Conservation (phyloP, 257 asterid species). For the Forsythia viridissima region DNA sequence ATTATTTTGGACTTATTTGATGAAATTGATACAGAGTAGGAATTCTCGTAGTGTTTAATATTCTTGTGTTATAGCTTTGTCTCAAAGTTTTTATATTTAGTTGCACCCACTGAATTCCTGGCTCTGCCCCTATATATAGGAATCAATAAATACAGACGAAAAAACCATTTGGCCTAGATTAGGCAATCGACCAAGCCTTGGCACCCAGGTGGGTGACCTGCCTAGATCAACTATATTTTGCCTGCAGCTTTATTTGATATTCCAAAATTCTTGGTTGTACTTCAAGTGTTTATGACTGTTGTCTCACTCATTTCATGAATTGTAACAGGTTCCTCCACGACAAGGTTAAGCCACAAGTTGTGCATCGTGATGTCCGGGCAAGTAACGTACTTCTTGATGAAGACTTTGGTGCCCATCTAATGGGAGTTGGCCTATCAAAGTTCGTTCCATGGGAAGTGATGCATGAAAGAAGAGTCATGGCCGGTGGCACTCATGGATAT, state of each 20-base stretch:
- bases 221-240: not conserved
- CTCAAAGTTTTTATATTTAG: no score
- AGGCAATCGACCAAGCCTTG: not conserved
- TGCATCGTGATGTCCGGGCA: slow-evolving; percentile 92
- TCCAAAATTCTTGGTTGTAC: not conserved
- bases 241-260: not conserved
- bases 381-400: slow-evolving; percentile 93
- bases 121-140: not conserved
- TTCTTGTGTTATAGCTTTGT: not conserved
- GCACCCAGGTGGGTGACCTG: not conserved
- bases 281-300: not conserved
- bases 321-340: slow-evolving; percentile 83
- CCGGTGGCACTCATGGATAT: slow-evolving; percentile 98
- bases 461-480: slow-evolving; percentile 96
- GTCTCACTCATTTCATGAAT: slow-evolving; percentile 13
- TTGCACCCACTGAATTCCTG: no score
- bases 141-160: not conserved
- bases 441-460: slow-evolving; percentile 96
- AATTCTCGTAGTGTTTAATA: not conserved
- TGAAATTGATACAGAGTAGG: not conserved
- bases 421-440: slow-evolving; percentile 98
- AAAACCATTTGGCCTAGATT: not conserved
- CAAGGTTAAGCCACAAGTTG: slow-evolving; percentile 99
- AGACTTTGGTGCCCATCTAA: slow-evolving; percentile 89
- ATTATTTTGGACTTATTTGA: not conserved